These are phyloP conservation scores for Graphilbum sp. DNA, from an alignment of 2,329 filamentous ascomycete species.

Conservation along the genomic window DNA sequence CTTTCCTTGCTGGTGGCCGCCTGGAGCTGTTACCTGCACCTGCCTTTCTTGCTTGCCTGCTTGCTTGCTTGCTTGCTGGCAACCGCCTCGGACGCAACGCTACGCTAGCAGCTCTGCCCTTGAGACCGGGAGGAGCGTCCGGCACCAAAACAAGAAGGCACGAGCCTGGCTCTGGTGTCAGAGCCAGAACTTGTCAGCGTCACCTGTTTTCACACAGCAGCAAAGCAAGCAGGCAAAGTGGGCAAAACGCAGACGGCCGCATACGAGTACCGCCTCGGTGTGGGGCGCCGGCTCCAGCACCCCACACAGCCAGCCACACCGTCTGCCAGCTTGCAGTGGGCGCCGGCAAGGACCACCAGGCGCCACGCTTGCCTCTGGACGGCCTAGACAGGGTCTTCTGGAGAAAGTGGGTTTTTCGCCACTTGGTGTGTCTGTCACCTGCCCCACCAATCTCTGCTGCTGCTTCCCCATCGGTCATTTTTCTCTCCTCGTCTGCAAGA, in stretches of 20 bases:
- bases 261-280: no score
- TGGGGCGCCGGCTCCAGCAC: no score
- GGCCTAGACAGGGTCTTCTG: constrained; percentile 9
- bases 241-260: no score
- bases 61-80: no score
- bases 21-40: neutral
- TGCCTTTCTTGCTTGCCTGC: neutral
- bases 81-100: constrained; percentile 1
- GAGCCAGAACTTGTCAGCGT: no score
- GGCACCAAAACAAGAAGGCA: constrained; percentile 2
- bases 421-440: constrained; percentile 9
- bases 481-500: neutral
- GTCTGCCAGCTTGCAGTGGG: neutral
- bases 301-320: neutral
- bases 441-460: constrained; percentile 8
- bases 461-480: constrained; percentile 3
- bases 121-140: no score
- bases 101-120: constrained; percentile 1
- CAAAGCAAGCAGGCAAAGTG: no score
- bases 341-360: neutral
- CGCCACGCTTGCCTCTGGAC: neutral
- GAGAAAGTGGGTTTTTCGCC: constrained; percentile 9
- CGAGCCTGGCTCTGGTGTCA: neutral
- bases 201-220: no score
- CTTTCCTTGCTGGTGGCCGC: no score